Evolutionary conservation across 768 basidiomycete genomes (phyloP), one percentile per base, ranked within the genome.

Genomic region (Lentinula edodes): DNA sequence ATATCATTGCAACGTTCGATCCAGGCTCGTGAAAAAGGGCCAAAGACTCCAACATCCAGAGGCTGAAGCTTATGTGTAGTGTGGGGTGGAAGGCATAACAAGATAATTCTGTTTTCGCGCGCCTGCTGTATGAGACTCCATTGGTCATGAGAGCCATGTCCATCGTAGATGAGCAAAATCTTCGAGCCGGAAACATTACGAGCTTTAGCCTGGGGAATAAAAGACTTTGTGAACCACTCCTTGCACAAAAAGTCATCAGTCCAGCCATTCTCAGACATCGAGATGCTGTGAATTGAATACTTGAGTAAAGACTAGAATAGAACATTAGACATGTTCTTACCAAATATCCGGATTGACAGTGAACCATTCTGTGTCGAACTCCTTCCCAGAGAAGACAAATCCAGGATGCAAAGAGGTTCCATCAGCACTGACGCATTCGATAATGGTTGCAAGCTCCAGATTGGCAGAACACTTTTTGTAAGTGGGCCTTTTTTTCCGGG

Each of bases 21-120:
- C 75, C 76, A 80, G 28, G 45, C 52, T 1, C 18, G 8, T 50
- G 69, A 58, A 1, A 77, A 46, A 0, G 72, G 73, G 0, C 66
- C 72, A 65, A 80, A 81, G 36, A 73, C 70, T 2, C 72, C 73
- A 54, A 81, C 75, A 66, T 81, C 74, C 36, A 76, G 73, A 0
- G 80, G 79, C 64, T 80, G 78, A 0, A 79, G 72, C 9, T 65
- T 61, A 58, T 80, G 79, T 0, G 78, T 80, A 0, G 70, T 76
- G 39, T 82, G 75, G 18, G 76, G 67, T 2, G 76, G 80, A 34
- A 79, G 67, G 28, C 59, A 66, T 43, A 75, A 69, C 7, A 79
- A 45, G 1, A 71, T 57, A 41, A 78, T 72, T n/a, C 68, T 64
- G 58, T 75, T 55, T 51, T 66, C 46, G 2, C 60, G 32, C 2